Evolutionary conservation across 805 yeast genomes (phyloP), one percentile per base, ranked within the genome.

Genomic region (Saccharomycopsis sp.): DNA sequence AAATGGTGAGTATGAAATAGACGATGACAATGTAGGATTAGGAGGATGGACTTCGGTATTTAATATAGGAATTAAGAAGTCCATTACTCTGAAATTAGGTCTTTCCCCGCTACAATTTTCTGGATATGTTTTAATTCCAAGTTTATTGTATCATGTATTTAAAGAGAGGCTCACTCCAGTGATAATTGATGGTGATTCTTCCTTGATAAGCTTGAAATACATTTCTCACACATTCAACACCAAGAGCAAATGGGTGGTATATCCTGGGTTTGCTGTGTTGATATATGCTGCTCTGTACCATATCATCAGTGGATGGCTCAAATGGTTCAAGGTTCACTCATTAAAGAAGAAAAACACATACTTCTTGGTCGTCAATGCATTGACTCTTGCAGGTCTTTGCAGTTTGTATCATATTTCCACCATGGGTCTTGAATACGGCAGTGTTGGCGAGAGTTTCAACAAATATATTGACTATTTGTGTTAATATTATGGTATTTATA

Each of bases 141-240:
- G 81, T 5, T 58, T 83, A 0, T 54, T 63, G 0, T 75, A 70
- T 49, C 94, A 87, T 66, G 72, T 73, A 17, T 58, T 70, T 12
- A 75, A 78, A 51, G 74, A 78, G 62, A 73, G 89, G 56, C 54
- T 76, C 2, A 72, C 73, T 0, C 91, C 93, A 0, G 25, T 74
- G n/a, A 17, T 65, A 1, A 72, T 82, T 1, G 87, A 85, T 59
- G 91, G 89, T 0, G 93, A 86, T 68, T 79, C 86, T 2, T 76
- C 85, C 1, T 70, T 79, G 57, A 69, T 87, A 20, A 77, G 73
- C 51, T 69, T 87, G 51, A 78, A 79, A 7, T 86, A 75, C 64
- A 72, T 86, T 8, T 64, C 83, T 0, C 76, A 78, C 61, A 65
- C 73, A 1, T 56, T 78, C 9, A 59, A 65, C 7, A 50, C 34